Evolutionary conservation across 2,329 filamentous ascomycete genomes (phyloP).

Genomic region (Claviceps capensis): DNA sequence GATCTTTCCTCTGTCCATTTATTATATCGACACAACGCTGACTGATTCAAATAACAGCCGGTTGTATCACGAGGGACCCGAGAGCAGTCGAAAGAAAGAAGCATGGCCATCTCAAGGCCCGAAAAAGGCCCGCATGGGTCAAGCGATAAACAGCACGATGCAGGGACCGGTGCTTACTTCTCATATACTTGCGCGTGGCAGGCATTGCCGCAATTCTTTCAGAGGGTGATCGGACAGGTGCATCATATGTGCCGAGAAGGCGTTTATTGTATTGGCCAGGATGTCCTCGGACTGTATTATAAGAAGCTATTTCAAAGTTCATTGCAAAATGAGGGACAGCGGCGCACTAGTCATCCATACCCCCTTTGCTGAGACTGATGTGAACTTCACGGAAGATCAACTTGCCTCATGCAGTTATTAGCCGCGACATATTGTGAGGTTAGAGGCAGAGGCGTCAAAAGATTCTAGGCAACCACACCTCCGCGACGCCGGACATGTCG

Average conservation of each 20-base stretch:
- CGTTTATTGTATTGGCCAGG: neutral
- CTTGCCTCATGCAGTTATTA: neutral
- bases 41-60: slow-evolving; percentile 42
- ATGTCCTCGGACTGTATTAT: slow-evolving; percentile 2
- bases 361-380: neutral
- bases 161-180: neutral
- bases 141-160: slow-evolving; percentile 43
- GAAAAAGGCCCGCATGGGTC: slow-evolving; percentile 98
- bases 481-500: slow-evolving; percentile 63
- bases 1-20: too few species aligned
- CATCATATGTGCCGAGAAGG: neutral
- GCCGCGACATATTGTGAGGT: neutral
- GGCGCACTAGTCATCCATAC: neutral
- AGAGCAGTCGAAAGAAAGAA: slow-evolving; percentile 97
- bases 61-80: slow-evolving; percentile 79
- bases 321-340: neutral
- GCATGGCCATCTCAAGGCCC: slow-evolving; percentile 85
- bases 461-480: slow-evolving; percentile 27
- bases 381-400: neutral
- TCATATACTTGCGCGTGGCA: neutral
- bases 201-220: neutral
- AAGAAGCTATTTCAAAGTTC: neutral
- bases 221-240: neutral
- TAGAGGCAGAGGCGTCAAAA: neutral
- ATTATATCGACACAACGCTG: too few species aligned